Base-by-base conservation (phyloP, 192 early-diverging fungal species). In the Chytriomyces sp. region DNA sequence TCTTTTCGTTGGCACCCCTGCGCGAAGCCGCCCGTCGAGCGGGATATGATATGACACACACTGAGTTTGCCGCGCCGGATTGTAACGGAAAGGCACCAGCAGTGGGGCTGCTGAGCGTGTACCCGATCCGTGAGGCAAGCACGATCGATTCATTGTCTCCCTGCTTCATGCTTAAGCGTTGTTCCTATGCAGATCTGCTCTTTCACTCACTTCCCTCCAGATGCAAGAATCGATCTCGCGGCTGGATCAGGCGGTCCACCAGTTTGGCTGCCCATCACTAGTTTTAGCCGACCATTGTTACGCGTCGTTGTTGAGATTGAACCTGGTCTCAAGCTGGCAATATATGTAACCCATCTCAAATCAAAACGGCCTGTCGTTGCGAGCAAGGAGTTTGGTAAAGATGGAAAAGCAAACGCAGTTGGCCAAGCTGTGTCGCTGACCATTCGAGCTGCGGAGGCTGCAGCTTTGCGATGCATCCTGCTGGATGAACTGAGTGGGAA, bases 401-500 rank as follows among this genome's bases (percentile, higher is more conserved):
- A 74, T 43, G 13, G 46, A 7, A 74, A 74, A 64, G 18, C 35
- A 13, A 74, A 74, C 46, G 72, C 72, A 11, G 64, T 65, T 50
- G 72, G 72, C 6, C 9, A 8, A 8, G 72, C 72, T 7, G 50
- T 74, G 8, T 74, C 72, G 8, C 61, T 74, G 45, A 65, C 64
- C 8, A 67, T 74, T 49, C 61, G 72, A 64, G 72, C 62, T 46
- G 72, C 72, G 63, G 72, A 74, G 46, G 72, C 72, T 13, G 72
- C 72, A 23, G 72, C 72, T 8, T 26, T 74, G 7, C 44, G 72
- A 50, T 74, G 72, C 46, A 20, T 74, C 16, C 60, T 74, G 23
- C 24, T 74, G 24, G 72, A 74, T 63, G 72, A 74, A 26, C 26
- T 74, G 10, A 49, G 24, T 74, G 72, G 72, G 23, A 50, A 69